These are phyloP conservation scores for Tephrocybe sp. DNA, from an alignment of 768 basidiomycete species.

Conservation along the genomic window DNA sequence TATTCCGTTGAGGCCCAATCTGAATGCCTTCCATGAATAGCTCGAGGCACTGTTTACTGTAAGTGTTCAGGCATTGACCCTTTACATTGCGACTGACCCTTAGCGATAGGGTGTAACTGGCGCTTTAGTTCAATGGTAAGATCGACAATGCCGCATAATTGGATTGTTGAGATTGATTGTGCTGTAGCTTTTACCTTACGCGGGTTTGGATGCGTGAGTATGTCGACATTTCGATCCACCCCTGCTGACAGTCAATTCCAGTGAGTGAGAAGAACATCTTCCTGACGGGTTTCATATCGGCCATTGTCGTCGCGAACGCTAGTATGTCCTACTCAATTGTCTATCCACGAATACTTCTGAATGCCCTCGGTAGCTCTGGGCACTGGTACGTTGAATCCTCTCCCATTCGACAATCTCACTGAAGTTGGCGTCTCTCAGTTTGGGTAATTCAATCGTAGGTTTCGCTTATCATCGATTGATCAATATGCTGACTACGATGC, in stretches of 20 bases:
- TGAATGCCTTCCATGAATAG: constrained; percentile 20
- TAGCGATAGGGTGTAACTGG: constrained; percentile 46
- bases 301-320: constrained; percentile 31
- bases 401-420: neutral
- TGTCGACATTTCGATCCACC: neutral
- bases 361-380: constrained; percentile 18
- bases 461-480: neutral
- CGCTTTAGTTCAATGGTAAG: constrained; percentile 49
- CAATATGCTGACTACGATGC: neutral
- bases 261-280: constrained; percentile 41
- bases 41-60: constrained; percentile 49
- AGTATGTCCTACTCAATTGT: constrained; percentile 20
- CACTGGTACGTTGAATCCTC: constrained; percentile 24
- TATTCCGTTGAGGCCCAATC: neutral
- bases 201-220: constrained; percentile 48
- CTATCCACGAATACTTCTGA: neutral
- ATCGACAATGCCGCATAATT: neutral
- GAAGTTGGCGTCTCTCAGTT: constrained; percentile 21
- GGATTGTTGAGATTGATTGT: neutral
- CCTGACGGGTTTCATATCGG: constrained; percentile 29
- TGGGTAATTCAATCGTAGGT: constrained; percentile 44
- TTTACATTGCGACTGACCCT: constrained; percentile 8
- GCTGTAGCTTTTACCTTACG: constrained; percentile 43
- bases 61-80: constrained; percentile 8
- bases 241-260: constrained; percentile 12